Percentiles rank a stretch among this genome's conserved stretches.
Conservation (phyloP, 805 yeast genomes). For the Cyberlindnera euphorbiiphila region DNA sequence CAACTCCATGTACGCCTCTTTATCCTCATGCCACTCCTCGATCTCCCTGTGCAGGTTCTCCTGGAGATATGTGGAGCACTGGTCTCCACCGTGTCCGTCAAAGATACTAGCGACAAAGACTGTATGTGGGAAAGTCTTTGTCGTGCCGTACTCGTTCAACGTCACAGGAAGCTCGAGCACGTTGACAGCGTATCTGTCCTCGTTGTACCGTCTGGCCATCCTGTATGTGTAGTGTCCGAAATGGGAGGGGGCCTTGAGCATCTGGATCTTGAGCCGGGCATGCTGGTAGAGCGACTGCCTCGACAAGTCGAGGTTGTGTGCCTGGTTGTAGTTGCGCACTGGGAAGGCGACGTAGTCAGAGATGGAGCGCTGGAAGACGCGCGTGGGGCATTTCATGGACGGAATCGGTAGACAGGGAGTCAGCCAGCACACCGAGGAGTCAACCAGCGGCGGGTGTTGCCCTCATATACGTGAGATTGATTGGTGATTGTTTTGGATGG, state of each 20-base stretch:
- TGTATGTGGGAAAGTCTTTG: constrained; percentile 14
- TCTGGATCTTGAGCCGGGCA: constrained; percentile 24
- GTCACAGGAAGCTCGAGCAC: constrained; percentile 46
- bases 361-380: constrained; percentile 10
- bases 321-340: constrained; percentile 12
- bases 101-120: constrained; percentile 73
- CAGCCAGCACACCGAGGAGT: too few relatives aligned
- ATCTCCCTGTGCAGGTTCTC: constrained; percentile 48
- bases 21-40: constrained; percentile 37
- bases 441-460: too few relatives aligned
- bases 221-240: constrained; percentile 78
- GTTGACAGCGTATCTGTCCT: constrained; percentile 71
- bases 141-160: constrained; percentile 25
- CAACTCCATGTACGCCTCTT: constrained; percentile 39
- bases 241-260: constrained; percentile 51
- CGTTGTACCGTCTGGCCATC: constrained; percentile 73
- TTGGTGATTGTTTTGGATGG: too few relatives aligned
- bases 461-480: too few relatives aligned
- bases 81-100: constrained; percentile 94
- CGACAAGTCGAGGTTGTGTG: constrained; percentile 14
- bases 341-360: constrained; percentile 25
- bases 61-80: constrained; percentile 61
- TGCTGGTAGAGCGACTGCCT: constrained; percentile 14
- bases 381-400: constrained; percentile 1
- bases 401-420: too few relatives aligned